Evolutionary conservation across 2,329 filamentous ascomycete species (phyloP).

Genomic region (Colletotrichum tanaceti): DNA sequence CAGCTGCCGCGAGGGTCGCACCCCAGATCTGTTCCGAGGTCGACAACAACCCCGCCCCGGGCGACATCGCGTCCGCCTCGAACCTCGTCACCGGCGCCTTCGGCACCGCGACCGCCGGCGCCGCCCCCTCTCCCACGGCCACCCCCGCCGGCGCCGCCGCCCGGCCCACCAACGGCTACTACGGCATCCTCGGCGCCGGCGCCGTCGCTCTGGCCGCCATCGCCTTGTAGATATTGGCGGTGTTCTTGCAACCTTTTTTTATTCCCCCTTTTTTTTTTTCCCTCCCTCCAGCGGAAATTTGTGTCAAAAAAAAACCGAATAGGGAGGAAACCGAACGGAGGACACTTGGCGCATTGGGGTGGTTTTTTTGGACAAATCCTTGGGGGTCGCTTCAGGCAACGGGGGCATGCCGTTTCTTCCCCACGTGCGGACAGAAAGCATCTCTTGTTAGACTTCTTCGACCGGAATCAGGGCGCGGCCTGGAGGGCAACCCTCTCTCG

Average conservation of each 20-base stretch:
- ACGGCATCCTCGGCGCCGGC: slow-evolving; percentile 31
- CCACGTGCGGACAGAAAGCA: neutral
- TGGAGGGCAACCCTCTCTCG: too few species aligned
- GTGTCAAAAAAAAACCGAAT: too few species aligned
- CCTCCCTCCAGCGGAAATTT: too few species aligned
- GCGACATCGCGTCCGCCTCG: slow-evolving; percentile 39
- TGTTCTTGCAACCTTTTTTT: too few species aligned
- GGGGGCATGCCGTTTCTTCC: too few species aligned
- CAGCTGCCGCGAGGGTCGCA: slow-evolving; percentile 36
- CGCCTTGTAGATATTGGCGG: slow-evolving; percentile 14
- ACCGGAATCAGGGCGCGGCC: neutral
- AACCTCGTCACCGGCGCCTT: slow-evolving; percentile 34
- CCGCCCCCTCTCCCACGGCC: slow-evolving; percentile 7
- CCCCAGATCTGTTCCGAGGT: slow-evolving; percentile 37
- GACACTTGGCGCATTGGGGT: slow-evolving; percentile 4
- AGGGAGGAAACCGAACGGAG: slow-evolving; percentile 3
- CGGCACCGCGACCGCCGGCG: slow-evolving; percentile 23
- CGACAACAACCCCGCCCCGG: slow-evolving; percentile 28
- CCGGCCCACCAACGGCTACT: slow-evolving; percentile 9
- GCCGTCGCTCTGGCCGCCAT: slow-evolving; percentile 17
- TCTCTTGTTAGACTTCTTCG: neutral
- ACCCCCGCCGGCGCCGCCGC: slow-evolving; percentile 5
- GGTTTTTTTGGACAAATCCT: neutral
- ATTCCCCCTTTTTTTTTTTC: neutral
- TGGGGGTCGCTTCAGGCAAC: too few species aligned